A percentile compares a stretch with the other conserved stretches of the same genome.
Conservation (phyloP, 2,329 filamentous ascomycete species). For the Dothideomycetes sp. region DNA sequence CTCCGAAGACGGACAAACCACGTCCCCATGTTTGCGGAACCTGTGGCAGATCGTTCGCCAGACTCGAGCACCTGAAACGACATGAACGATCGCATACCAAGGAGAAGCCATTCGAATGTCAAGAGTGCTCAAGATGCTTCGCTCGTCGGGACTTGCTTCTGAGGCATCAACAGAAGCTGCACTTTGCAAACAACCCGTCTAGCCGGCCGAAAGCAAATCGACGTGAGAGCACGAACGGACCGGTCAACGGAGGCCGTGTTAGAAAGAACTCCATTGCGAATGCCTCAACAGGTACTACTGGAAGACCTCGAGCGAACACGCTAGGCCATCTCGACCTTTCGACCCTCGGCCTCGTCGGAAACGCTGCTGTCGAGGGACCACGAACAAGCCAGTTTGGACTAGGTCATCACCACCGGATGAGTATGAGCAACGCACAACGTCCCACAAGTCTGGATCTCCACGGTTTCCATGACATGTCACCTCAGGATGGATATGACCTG, state of each 20-base stretch:
- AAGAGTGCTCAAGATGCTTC: slow-evolving; percentile 89
- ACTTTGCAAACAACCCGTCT: slow-evolving; percentile 83
- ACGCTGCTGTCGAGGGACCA: slow-evolving; percentile 12
- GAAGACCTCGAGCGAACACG: slow-evolving; percentile 81
- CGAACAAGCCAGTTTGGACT: slow-evolving; percentile 1
- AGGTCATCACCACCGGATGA: slow-evolving; percentile 29
- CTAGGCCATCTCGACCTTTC: slow-evolving; percentile 84
- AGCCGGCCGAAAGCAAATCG: slow-evolving; percentile 73
- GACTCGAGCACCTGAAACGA: slow-evolving; percentile 90
- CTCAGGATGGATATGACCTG: slow-evolving; percentile 7
- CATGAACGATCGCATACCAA: slow-evolving; percentile 98
- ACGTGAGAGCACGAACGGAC: slow-evolving; percentile 74
- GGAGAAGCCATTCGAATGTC: slow-evolving; percentile 97
- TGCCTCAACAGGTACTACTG: slow-evolving; percentile 40
- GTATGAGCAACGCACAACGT: slow-evolving; percentile 56
- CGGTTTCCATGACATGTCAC: slow-evolving; percentile 55
- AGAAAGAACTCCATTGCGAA: slow-evolving; percentile 86
- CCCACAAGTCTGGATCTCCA: slow-evolving; percentile 54
- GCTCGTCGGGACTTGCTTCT: slow-evolving; percentile 84
- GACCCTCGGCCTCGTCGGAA: slow-evolving; percentile 49
- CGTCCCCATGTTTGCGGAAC: slow-evolving; percentile 88
- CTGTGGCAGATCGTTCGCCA: slow-evolving; percentile 84
- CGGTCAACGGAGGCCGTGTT: slow-evolving; percentile 61
- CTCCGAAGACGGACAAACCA: slow-evolving; percentile 94
- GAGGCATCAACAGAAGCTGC: slow-evolving; percentile 95